phyloP scores from a whole-genome alignment of 2,329 filamentous ascomycete genomes.

The Pseudogymnoascus sp. region DNA sequence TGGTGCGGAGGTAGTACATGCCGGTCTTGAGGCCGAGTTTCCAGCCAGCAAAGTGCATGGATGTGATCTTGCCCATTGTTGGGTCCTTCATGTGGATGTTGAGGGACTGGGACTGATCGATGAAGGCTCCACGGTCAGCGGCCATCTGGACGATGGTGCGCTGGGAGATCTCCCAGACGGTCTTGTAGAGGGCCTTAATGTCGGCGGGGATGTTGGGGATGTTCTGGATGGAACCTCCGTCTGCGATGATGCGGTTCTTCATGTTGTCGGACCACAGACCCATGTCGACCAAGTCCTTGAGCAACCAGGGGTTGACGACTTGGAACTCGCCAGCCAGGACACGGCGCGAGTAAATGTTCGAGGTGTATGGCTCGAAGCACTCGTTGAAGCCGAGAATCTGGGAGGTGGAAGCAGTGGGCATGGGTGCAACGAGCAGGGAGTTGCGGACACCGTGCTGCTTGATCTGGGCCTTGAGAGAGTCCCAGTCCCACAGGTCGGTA shows the following conservation, averaged over 20 bases:
- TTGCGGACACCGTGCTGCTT: slow-evolving; percentile 91
- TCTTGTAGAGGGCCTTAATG: slow-evolving; percentile 97
- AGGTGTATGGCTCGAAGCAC: slow-evolving; percentile 99
- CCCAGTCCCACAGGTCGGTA: slow-evolving; percentile 95
- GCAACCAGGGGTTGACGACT: slow-evolving; percentile 96
- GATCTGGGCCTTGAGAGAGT: slow-evolving; percentile 77
- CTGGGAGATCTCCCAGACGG: slow-evolving; percentile 98
- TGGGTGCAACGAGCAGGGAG: slow-evolving; percentile 88
- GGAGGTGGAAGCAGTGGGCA: slow-evolving; percentile 95
- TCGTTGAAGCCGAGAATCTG: slow-evolving; percentile 99
- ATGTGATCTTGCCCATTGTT: slow-evolving; percentile 99
- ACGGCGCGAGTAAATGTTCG: slow-evolving; percentile 98
- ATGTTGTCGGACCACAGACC: slow-evolving; percentile 98
- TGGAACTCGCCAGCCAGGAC: slow-evolving; percentile 98
- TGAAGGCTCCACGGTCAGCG: slow-evolving; percentile 94
- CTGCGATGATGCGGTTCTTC: slow-evolving; percentile 99
- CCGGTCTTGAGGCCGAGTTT: slow-evolving; percentile 98
- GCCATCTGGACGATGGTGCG: slow-evolving; percentile 95
- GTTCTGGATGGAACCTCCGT: slow-evolving; percentile 91
- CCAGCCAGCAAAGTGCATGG: slow-evolving; percentile 99
- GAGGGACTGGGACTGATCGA: slow-evolving; percentile 96
- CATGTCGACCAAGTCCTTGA: slow-evolving; percentile 96
- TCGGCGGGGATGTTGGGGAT: slow-evolving; percentile 94
- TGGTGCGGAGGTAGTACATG: slow-evolving; percentile 99
- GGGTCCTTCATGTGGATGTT: slow-evolving; percentile 99